phyloP scores from a whole-genome alignment of 73 alveolate species.

The Loxodes magnus region DNA sequence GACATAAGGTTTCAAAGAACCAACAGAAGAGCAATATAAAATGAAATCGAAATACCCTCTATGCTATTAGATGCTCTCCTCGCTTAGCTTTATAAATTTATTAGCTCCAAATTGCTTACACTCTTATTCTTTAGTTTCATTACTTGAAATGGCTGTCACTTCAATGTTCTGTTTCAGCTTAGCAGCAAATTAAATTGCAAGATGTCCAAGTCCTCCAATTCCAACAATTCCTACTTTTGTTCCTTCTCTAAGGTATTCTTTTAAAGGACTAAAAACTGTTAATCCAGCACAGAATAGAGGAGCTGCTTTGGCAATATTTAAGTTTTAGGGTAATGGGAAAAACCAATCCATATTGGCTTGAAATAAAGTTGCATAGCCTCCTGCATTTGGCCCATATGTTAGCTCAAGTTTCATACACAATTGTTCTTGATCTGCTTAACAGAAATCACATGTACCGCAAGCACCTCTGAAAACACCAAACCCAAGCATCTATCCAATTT shows the following conservation, averaged over 20 bases:
- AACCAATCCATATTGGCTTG: constrained; percentile 41
- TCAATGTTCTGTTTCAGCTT: constrained; percentile 45
- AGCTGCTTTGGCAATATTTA: constrained; percentile 32
- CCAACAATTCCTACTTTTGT: constrained; percentile 54
- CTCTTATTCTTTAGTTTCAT: constrained; percentile 31
- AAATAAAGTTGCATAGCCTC: constrained; percentile 72
- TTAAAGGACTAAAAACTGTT: constrained; percentile 49
- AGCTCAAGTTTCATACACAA: constrained; percentile 29
- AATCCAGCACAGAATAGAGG: constrained; percentile 72
- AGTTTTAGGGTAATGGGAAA: constrained; percentile 40
- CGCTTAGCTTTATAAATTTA: constrained; percentile 31
- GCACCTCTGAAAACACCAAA: constrained; percentile 47
- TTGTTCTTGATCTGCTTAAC: constrained; percentile 46
- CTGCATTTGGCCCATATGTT: constrained; percentile 36
- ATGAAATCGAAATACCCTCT: constrained; percentile 33
- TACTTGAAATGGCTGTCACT: constrained; percentile 54
- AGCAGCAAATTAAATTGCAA: constrained; percentile 53
- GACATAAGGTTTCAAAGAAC: constrained; percentile 10
- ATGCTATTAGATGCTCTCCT: constrained; percentile 29
- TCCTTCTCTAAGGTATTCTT: constrained; percentile 34
- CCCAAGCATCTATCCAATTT: constrained; percentile 43
- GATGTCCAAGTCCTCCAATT: constrained; percentile 67
- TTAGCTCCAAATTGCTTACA: constrained; percentile 57
- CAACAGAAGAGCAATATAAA: constrained; percentile 27
- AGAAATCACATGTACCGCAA: constrained; percentile 45